Evolutionary conservation across 768 basidiomycete species (phyloP), one percentile per base, ranked within the genome.

Genomic region (Amyloporia xantha): DNA sequence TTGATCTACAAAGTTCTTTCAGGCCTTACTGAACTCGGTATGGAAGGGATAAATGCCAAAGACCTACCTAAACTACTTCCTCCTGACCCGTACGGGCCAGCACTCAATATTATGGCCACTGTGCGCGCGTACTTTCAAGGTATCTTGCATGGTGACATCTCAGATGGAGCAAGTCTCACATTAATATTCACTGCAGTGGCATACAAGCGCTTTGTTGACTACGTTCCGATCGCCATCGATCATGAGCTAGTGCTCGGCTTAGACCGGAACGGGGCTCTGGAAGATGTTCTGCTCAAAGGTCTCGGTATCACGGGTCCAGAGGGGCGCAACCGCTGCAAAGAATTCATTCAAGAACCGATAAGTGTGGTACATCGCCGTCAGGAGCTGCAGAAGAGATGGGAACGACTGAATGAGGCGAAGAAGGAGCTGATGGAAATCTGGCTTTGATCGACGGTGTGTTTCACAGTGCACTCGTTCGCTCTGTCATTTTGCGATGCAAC

Each of bases 111-210:
- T 55, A 86, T 88, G 83, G 82, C 82, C 0, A 75, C 79, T 48
- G 82, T 86, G 1, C 70, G 82, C 5, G 84, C 81, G 0, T 86
- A 87, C 54, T 87, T 86, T 62, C 82, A 86, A 71, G 85, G 86
- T 84, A 7, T 55, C 53, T 6, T 13, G 17, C n/a, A n/a, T n/a
- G n/a, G n/a, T n/a, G n/a, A 17, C 5, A 11, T 5, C 10, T 23
- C 13, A 5, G 24, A 6, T n/a, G 7, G 7, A 7, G 15, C 9
- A 33, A 7, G 15, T 33, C 7, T 33, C 9, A 7, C 9, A 7
- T 15, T 7, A 15, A 15, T 33, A 15, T 35, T n/a, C 48, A 33
- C 19, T 11, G 20, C 38, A 53, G 75, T 77, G 4, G 64, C 73
- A 0, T 73, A 73, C 54, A 74, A 72, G 51, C 74, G 72, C 0